Evolutionary conservation across 495 filamentous ascomycete species (phyloP).

Genomic region (Penicillium canariense): DNA sequence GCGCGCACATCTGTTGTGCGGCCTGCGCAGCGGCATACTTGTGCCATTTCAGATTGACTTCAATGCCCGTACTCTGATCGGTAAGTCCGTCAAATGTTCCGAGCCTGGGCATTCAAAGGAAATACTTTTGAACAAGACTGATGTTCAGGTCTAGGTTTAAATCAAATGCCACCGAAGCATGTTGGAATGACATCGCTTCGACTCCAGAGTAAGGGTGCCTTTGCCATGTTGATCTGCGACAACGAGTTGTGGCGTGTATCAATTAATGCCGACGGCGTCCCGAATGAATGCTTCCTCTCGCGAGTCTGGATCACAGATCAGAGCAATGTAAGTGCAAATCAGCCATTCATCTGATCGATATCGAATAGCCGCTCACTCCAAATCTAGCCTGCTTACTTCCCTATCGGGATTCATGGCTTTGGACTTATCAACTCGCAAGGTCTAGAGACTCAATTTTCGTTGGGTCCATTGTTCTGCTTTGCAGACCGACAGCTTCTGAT

Average conservation of each 20-base stretch:
- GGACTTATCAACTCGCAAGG: constrained; percentile 18
- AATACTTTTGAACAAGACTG: not conserved
- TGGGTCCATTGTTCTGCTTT: constrained; percentile 42
- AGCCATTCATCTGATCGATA: not conserved
- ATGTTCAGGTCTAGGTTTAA: constrained; percentile 22
- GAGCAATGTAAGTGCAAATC: constrained; percentile 35
- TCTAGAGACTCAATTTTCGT: constrained; percentile 12
- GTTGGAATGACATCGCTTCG: constrained; percentile 41
- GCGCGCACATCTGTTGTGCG: constrained; percentile 36
- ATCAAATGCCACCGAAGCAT: constrained; percentile 25
- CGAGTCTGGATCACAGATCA: constrained; percentile 47
- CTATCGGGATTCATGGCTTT: constrained; percentile 35
- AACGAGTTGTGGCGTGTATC: constrained; percentile 42
- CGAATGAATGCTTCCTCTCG: constrained; percentile 28
- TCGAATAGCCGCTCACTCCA: constrained; percentile 9
- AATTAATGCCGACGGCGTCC: constrained; percentile 19
- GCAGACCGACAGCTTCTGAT: constrained; percentile 42
- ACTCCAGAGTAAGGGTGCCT: constrained; percentile 28
- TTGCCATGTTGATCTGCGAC: constrained; percentile 38
- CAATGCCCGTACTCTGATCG: constrained; percentile 17
- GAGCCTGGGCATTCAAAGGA: not conserved
- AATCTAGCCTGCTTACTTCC: constrained; percentile 41
- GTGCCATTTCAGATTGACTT: constrained; percentile 34
- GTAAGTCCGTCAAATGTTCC: constrained; percentile 17
- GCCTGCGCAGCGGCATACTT: constrained; percentile 44